Conservation (phyloP, 371 early-diverging fungal species). For the Apophysomyces trapeziformis region DNA sequence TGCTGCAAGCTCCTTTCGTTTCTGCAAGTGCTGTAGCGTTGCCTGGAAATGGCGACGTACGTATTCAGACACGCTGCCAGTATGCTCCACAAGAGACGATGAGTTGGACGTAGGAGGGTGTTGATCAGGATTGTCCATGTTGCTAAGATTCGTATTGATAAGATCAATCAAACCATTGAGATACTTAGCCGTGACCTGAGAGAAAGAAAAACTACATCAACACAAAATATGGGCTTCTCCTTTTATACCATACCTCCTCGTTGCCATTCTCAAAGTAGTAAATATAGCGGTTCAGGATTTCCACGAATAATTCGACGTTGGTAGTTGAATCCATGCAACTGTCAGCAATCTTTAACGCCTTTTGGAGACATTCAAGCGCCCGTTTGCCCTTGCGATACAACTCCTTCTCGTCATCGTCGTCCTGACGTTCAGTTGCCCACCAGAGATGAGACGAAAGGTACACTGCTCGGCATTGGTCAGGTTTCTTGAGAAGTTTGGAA, state of each 20-base stretch:
- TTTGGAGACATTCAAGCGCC: slow-evolving; percentile 87
- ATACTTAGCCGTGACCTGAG: slow-evolving; percentile 76
- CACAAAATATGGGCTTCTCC: neutral
- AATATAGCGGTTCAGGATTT: slow-evolving; percentile 88
- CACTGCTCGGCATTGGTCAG: slow-evolving; percentile 90
- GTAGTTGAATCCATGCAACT: slow-evolving; percentile 87
- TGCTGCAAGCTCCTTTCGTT: slow-evolving; percentile 25
- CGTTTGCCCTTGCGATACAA: slow-evolving; percentile 80
- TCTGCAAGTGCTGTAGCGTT: slow-evolving; percentile 56
- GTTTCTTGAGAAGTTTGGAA: slow-evolving; percentile 85
- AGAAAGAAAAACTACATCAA: neutral
- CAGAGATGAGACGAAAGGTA: slow-evolving; percentile 86
- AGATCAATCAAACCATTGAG: slow-evolving; percentile 89
- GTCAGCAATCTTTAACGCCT: slow-evolving; percentile 92
- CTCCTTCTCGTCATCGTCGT: slow-evolving; percentile 37
- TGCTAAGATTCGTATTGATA: slow-evolving; percentile 74
- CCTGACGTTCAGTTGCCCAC: slow-evolving; percentile 70
- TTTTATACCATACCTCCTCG: slow-evolving; percentile 56
- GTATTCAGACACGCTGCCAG: slow-evolving; percentile 55
- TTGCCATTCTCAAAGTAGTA: slow-evolving; percentile 89
- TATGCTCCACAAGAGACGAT: slow-evolving; percentile 57
- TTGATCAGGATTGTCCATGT: slow-evolving; percentile 70
- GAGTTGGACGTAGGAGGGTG: slow-evolving; percentile 67
- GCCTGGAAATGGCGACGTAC: slow-evolving; percentile 66
- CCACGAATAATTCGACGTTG: slow-evolving; percentile 88